Percentiles rank a stretch among this genome's conserved stretches.
phyloP scores from a whole-genome alignment of 768 basidiomycete species.

The Psilocybe azurescens region DNA sequence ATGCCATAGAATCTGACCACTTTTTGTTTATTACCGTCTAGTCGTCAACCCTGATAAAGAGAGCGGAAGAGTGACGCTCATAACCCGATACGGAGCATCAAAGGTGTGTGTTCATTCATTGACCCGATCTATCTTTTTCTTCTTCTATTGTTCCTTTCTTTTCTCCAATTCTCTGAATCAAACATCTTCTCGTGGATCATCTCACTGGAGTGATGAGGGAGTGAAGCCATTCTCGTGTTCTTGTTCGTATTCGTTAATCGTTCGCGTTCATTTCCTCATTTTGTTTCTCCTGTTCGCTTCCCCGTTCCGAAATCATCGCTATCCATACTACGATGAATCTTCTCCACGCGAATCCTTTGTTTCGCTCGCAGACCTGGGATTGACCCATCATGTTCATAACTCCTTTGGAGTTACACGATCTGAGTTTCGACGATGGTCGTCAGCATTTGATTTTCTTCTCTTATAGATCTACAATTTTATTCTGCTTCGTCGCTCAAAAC shows the following conservation, averaged over 20 bases:
- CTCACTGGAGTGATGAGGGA: neutral
- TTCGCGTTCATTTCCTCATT: neutral
- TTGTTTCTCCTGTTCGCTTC: neutral
- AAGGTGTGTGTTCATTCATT: constrained; percentile 57
- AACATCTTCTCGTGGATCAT: neutral
- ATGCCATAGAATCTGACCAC: neutral
- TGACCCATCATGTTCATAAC: neutral
- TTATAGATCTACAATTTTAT: constrained; percentile 3
- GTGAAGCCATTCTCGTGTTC: neutral
- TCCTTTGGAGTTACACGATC: neutral
- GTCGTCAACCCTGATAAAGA: constrained; percentile 91
- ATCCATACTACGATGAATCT: neutral
- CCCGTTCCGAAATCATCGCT: constrained; percentile 18
- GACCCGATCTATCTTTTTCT: constrained; percentile 1
- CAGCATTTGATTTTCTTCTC: neutral
- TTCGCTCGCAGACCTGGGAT: too few species aligned
- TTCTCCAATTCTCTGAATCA: neutral
- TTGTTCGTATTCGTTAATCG: neutral
- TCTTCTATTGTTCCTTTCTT: neutral
- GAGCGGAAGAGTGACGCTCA: constrained; percentile 83
- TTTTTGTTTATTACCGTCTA: constrained; percentile 32
- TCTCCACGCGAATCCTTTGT: neutral
- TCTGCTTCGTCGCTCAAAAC: neutral
- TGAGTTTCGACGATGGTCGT: neutral
- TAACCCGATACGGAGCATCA: constrained; percentile 90